Evolutionary conservation across 306 rosid species (phyloP), one percentile per base, ranked within the genome.

Genomic region (Arachis stenosperma): DNA sequence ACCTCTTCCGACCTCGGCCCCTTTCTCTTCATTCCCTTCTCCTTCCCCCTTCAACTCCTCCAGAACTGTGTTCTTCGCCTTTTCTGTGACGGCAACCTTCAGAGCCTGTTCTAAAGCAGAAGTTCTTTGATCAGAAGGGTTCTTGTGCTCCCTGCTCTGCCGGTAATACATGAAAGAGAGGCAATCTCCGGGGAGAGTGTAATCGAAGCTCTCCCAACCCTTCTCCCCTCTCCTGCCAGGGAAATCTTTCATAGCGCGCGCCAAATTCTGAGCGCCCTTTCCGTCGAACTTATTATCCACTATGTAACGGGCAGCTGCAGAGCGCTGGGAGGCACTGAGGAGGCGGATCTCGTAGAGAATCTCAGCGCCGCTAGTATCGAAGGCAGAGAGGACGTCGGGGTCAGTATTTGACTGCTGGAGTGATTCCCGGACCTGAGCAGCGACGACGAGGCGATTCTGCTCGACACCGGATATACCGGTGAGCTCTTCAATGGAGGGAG

Each of bases 381-480:
- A 94, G 6, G 66, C 73, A 0, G 79, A 30, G 7, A 89, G 14
- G 8, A 81, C 6, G 2, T 87, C 84, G 0, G 90, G 86, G 56
- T 88, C 92, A 10, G 87, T 44, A 4, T 77, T 64, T 66, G 92
- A 64, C 1, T 85, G 85, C 4, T 88, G 11, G 0, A 94, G 81
- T n/a, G 98, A 82, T 3, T 86, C 95, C 7, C 96, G 87, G 1
- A 94, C 98, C 56, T 94, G 92, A 0, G 97, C 75, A 0, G 79
- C 96, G 1, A 94, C 98, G 2, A 89, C 77, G 27, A 88, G 75
- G 50, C 84, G 75, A 56, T 91, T 89, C 88, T 94, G 98, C 75
- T 94, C 95, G 9, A 89, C 88, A 0, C 90, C 87, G 61, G 79
- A 13, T 5, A 91, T 88, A 36, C 98, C 98, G 30, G 98, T 91